These are phyloP conservation scores for Magnusiomyces clavatus DNA, from an alignment of 1,139 yeast genomes.

Conservation along the genomic window DNA sequence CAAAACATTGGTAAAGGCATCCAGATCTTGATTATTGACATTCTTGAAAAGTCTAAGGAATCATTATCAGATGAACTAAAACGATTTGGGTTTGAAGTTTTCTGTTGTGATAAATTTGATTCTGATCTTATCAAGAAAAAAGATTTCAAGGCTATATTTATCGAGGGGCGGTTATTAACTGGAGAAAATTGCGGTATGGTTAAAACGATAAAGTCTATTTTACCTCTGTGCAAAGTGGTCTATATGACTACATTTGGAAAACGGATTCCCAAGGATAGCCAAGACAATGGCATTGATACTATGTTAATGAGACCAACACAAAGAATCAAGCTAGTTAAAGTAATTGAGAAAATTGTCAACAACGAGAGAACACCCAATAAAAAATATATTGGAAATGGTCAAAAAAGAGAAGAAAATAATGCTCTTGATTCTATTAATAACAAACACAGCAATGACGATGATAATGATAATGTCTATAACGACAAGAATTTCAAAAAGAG, in stretches of 20 bases:
- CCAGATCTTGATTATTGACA: conserved; percentile 35
- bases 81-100: conserved; percentile 34
- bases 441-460: too few relatives aligned
- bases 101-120: conserved; percentile 17
- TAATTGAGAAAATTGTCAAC: not conserved
- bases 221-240: conserved; percentile 20
- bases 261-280: conserved; percentile 21
- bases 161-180: conserved; percentile 21
- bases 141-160: conserved; percentile 17
- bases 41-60: conserved; percentile 31
- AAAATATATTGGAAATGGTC: not conserved
- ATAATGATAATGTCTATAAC: too few relatives aligned
- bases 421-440: not conserved
- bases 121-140: too few relatives aligned
- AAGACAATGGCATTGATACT: conserved; percentile 23
- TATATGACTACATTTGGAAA: conserved; percentile 26
- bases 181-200: conserved; percentile 18
- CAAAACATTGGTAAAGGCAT: conserved; percentile 23
- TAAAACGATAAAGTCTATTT: conserved; percentile 16
- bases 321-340: conserved; percentile 18
- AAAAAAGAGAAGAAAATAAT: not conserved
- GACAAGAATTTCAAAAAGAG: too few relatives aligned
- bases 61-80: conserved; percentile 33
- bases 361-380: not conserved
- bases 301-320: conserved; percentile 26